Evolutionary conservation across 352 stramenopile species (phyloP).

Genomic region (Thalassiosira sp.): DNA sequence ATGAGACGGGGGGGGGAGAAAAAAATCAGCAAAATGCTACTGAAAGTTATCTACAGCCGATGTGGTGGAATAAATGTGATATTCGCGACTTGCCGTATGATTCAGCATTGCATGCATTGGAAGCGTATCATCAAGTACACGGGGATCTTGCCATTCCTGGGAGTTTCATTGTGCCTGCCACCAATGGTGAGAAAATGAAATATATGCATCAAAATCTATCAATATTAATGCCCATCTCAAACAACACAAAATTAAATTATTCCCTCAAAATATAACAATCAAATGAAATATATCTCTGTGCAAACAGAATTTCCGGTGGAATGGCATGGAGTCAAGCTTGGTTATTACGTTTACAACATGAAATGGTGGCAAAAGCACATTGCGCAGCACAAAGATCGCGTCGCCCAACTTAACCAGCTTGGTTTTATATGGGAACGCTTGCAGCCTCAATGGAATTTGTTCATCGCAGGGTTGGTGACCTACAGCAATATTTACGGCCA

Average conservation of each 20-base stretch:
- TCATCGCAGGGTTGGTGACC: conserved; percentile 68
- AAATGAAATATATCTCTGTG: not conserved
- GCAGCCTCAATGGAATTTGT: conserved; percentile 73
- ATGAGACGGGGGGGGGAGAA: not conserved
- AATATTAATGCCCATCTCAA: too few species aligned
- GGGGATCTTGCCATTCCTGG: conserved; percentile 65
- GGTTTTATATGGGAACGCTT: conserved; percentile 72
- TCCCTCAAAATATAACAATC: not conserved
- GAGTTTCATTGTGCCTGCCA: conserved; percentile 54
- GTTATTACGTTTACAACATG: conserved; percentile 71
- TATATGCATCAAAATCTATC: too few species aligned
- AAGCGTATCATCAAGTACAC: conserved; percentile 58
- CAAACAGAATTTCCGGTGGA: conserved; percentile 53
- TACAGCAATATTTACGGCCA: conserved; percentile 62
- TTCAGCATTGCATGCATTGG: conserved; percentile 53
- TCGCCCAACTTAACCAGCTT: conserved; percentile 63
- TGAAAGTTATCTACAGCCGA: conserved; percentile 14
- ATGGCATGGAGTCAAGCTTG: conserved; percentile 67
- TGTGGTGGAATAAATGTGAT: conserved; percentile 18
- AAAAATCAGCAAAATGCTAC: not conserved
- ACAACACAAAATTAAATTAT: too few species aligned
- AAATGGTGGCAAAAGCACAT: conserved; percentile 78
- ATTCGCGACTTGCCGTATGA: conserved; percentile 45
- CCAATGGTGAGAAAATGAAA: conserved; percentile 33
- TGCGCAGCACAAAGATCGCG: conserved; percentile 49